phyloP scores from a whole-genome alignment of 2,329 filamentous ascomycete species.

The Xylaria sp. region DNA sequence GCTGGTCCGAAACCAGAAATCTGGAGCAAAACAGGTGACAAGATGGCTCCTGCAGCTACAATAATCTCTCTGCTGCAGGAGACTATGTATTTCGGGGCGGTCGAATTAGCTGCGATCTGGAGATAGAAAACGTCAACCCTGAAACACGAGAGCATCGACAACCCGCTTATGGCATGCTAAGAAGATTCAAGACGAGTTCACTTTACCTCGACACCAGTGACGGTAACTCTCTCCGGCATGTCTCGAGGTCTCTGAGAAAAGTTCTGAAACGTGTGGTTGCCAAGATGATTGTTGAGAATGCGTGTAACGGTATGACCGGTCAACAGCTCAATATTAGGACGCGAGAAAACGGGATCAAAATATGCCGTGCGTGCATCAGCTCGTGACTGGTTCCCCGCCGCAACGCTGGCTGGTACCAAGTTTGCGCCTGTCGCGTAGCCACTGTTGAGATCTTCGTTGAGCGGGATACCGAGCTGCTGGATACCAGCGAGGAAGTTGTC shows the following conservation, averaged over 20 bases:
- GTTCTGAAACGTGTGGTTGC: slow-evolving; percentile 31
- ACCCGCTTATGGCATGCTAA: background rate
- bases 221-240: slow-evolving; percentile 30
- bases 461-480: slow-evolving; percentile 51
- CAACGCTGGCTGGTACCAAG: slow-evolving; percentile 53
- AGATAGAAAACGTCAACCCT: slow-evolving; percentile 11
- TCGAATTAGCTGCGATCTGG: slow-evolving; percentile 47
- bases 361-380: slow-evolving; percentile 55
- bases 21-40: slow-evolving; percentile 48
- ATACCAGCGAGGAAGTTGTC: slow-evolving; percentile 53
- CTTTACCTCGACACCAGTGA: slow-evolving; percentile 54
- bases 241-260: slow-evolving; percentile 27
- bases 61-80: slow-evolving; percentile 48
- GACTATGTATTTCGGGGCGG: slow-evolving; percentile 37
- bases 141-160: background rate
- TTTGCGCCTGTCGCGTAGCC: slow-evolving; percentile 52
- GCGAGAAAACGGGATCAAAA: slow-evolving; percentile 50
- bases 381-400: slow-evolving; percentile 53
- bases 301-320: slow-evolving; percentile 54
- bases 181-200: background rate
- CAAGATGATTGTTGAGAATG: slow-evolving; percentile 47
- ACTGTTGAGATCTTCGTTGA: slow-evolving; percentile 51
- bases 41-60: slow-evolving; percentile 47
- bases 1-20: slow-evolving; percentile 51
- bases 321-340: slow-evolving; percentile 54